Percentiles rank a stretch among this genome's conserved stretches.
Evolutionary conservation across 768 basidiomycete species (phyloP).

Genomic region (Rubroboletus pulcherrimus): DNA sequence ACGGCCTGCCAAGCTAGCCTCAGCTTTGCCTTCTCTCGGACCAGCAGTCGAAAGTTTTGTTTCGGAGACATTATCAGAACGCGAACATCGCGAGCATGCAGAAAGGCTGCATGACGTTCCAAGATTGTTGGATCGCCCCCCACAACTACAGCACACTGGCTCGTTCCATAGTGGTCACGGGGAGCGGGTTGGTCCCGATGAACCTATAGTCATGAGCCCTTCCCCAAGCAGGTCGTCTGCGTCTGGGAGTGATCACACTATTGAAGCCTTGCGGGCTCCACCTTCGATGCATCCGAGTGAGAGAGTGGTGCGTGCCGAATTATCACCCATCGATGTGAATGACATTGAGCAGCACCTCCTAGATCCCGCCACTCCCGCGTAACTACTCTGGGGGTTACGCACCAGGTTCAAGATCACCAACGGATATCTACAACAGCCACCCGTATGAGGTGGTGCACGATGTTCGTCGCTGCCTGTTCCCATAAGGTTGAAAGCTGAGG

Average conservation of each 20-base stretch:
- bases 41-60: conserved; percentile 13
- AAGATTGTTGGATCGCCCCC: conserved; percentile 24
- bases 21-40: conserved; percentile 23
- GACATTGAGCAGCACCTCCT: neutral
- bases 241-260: conserved; percentile 31
- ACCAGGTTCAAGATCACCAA: conserved; percentile 23
- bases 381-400: conserved; percentile 16
- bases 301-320: conserved; percentile 23
- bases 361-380: conserved; percentile 32
- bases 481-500: conserved; percentile 4
- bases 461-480: conserved; percentile 1
- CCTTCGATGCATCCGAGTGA: conserved; percentile 19
- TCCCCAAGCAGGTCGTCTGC: conserved; percentile 19
- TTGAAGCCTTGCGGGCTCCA: conserved; percentile 26
- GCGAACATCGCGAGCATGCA: conserved; percentile 16
- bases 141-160: conserved; percentile 12
- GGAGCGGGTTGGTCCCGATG: conserved; percentile 14
- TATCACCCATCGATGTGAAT: neutral
- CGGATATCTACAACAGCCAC: conserved; percentile 28
- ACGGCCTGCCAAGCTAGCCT: conserved; percentile 25
- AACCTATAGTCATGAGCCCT: conserved; percentile 20
- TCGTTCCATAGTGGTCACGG: conserved; percentile 23
- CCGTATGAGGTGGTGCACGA: conserved; percentile 19
- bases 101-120: conserved; percentile 19
- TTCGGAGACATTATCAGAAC: conserved; percentile 24